A percentile compares a stretch with the other conserved stretches of the same genome.
Evolutionary conservation across 2,329 filamentous ascomycete genomes (phyloP).

Genomic region (Fusarium fujikuroi): DNA sequence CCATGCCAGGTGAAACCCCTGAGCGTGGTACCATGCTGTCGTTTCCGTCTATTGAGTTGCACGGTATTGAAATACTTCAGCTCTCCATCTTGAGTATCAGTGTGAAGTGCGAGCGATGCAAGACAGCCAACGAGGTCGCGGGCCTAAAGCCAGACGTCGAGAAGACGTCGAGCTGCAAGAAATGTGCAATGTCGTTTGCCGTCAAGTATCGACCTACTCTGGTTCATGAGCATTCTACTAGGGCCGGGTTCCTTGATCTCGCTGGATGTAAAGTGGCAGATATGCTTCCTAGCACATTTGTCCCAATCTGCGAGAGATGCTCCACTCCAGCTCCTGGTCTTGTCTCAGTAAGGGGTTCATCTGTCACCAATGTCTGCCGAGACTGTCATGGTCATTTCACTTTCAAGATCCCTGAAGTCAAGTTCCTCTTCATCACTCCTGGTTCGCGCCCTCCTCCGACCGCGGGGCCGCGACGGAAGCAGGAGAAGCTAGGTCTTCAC

Average conservation of each 20-base stretch:
- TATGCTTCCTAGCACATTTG: constrained; percentile 81
- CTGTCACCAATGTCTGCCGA: constrained; percentile 78
- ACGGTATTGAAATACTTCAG: constrained; percentile 81
- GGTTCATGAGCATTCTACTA: constrained; percentile 77
- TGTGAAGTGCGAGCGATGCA: constrained; percentile 83
- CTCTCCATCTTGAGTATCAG: constrained; percentile 73
- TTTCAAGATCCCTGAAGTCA: constrained; percentile 81
- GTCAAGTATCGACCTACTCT: constrained; percentile 73
- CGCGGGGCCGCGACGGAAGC: constrained; percentile 56
- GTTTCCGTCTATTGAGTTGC: constrained; percentile 80
- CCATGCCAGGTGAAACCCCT: constrained; percentile 44
- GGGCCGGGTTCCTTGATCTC: constrained; percentile 82
- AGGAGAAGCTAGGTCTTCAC: constrained; percentile 66
- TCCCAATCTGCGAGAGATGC: constrained; percentile 81
- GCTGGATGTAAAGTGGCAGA: constrained; percentile 79
- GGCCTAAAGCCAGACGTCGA: constrained; percentile 68
- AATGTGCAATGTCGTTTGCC: constrained; percentile 65
- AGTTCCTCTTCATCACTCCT: constrained; percentile 77
- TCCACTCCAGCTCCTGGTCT: constrained; percentile 76
- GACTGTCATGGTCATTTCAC: constrained; percentile 84
- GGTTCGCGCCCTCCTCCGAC: constrained; percentile 57
- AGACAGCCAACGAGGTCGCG: constrained; percentile 75
- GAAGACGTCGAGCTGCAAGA: constrained; percentile 66
- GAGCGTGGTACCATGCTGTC: constrained; percentile 81
- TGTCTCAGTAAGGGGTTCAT: constrained; percentile 78